Percentiles rank a stretch among this genome's conserved stretches.
Conservation (phyloP, 1,139 yeast genomes). For the Meyerozyma sp. region DNA sequence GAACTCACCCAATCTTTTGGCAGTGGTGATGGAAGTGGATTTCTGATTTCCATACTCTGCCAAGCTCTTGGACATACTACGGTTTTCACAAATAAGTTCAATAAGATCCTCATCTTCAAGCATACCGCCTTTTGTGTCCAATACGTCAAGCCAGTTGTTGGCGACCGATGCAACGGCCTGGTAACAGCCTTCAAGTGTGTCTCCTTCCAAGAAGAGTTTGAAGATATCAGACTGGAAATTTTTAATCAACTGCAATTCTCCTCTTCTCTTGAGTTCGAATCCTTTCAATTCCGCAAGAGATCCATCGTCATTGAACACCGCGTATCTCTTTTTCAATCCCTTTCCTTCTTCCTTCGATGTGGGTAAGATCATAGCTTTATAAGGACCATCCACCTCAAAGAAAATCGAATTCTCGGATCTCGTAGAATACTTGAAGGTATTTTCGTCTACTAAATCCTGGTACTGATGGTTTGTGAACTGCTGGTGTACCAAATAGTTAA, state of each 20-base stretch:
- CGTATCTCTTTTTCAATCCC: conserved; percentile 92
- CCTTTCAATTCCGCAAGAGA: conserved; percentile 94
- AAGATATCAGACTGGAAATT: conserved; percentile 94
- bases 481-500: conserved; percentile 88
- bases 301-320: conserved; percentile 95
- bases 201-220: conserved; percentile 84
- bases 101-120: conserved; percentile 92
- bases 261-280: conserved; percentile 93
- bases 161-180: conserved; percentile 89
- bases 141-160: conserved; percentile 90
- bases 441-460: conserved; percentile 75
- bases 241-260: conserved; percentile 89
- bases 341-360: conserved; percentile 97
- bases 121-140: conserved; percentile 82
- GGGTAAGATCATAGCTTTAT: conserved; percentile 94
- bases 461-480: conserved; percentile 92
- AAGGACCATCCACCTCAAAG: conserved; percentile 98
- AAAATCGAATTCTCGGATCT: conserved; percentile 90
- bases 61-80: conserved; percentile 89
- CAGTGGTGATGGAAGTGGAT: conserved; percentile 94
- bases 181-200: conserved; percentile 73
- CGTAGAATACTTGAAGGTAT: conserved; percentile 63
- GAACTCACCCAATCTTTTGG: conserved; percentile 87
- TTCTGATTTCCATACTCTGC: conserved; percentile 88
- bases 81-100: conserved; percentile 91